Evolutionary conservation across 1,284 basidiomycete species (phyloP), one percentile per base, ranked within the genome.

Genomic region (Farysia itapuensis): DNA sequence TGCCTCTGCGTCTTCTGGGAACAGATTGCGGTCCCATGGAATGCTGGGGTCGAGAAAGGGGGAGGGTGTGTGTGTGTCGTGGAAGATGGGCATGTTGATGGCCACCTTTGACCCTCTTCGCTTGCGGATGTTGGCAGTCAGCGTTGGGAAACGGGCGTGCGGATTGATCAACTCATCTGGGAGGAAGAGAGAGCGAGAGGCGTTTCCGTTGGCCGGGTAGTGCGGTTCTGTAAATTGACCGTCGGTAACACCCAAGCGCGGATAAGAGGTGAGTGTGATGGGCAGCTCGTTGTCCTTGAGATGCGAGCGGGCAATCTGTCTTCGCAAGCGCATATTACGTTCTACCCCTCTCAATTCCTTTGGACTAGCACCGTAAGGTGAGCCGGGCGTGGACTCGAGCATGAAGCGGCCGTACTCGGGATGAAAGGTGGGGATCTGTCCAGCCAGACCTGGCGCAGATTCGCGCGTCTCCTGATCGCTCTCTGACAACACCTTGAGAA

Each of bases 321-420:
- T 89, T 64, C 94, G 90, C 49, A 56, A 33, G 31, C 86, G 85
- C 95, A 99, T 99, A 79, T 98, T 91, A 38, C 81, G 79, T 79
- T 99, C 94, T 8, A 99, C 94, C 5, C 85, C 84, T 35, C 95
- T 81, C 13, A 98, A 82, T 77, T 95, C 90, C 37, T 82, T 81
- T 26, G 94, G 84, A 19, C 83, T 86, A 14, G 89, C 90, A 5
- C 89, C 88, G 79, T 96, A 98, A 2, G 95, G 95, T 31, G 84
- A 84, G 3, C 95, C 95, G 0, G 95, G 95, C 0, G 94, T 99
- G 6, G 90, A 92, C 78, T 99, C 95, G 45, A 98, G 82, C 95
- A 99, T 99, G 81, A 90, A 98, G 30, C 93, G 84, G 37, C 94
- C 95, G 79, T 94, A 98, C 78, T 99, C 95, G 13, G 94, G 94